A percentile compares a stretch with the other conserved stretches of the same genome.
phyloP scores from a whole-genome alignment of 305 asterid genomes.

The Solanum hybrid region DNA sequence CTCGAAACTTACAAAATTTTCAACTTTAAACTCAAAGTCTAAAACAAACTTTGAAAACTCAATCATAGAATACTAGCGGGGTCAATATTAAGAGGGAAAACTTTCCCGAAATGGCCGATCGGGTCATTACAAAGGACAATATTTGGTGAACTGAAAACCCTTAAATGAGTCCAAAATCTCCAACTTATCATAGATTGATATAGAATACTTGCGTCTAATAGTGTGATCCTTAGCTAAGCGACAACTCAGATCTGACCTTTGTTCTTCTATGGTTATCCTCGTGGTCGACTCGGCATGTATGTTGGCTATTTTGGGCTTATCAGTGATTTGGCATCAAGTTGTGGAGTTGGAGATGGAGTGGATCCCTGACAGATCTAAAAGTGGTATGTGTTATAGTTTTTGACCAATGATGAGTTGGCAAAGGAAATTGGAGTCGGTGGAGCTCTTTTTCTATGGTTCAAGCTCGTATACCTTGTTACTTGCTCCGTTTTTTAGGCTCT shows the following conservation, averaged over 20 bases:
- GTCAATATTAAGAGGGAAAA: too few species aligned
- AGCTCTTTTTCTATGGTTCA: background rate
- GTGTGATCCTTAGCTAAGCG: background rate
- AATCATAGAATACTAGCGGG: too few species aligned
- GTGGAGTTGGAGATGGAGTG: too few species aligned
- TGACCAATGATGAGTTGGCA: background rate
- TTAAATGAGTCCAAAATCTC: too few species aligned
- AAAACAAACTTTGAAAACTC: too few species aligned
- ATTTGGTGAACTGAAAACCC: too few species aligned
- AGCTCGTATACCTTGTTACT: background rate
- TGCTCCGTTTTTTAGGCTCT: background rate
- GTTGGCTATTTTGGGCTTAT: background rate
- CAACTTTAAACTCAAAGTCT: too few species aligned
- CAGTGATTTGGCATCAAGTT: background rate
- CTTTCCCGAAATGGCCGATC: too few species aligned
- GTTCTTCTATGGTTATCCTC: background rate
- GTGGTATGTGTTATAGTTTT: background rate
- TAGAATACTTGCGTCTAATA: background rate
- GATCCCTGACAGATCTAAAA: background rate
- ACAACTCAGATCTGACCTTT: background rate
- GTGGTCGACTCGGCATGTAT: background rate
- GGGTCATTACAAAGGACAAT: too few species aligned
- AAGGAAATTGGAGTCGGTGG: background rate
- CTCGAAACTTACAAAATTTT: too few species aligned
- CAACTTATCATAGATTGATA: too few species aligned